Evolutionary conservation across 495 filamentous ascomycete genomes (phyloP).

Genomic region (Corynascus novoguineensis): DNA sequence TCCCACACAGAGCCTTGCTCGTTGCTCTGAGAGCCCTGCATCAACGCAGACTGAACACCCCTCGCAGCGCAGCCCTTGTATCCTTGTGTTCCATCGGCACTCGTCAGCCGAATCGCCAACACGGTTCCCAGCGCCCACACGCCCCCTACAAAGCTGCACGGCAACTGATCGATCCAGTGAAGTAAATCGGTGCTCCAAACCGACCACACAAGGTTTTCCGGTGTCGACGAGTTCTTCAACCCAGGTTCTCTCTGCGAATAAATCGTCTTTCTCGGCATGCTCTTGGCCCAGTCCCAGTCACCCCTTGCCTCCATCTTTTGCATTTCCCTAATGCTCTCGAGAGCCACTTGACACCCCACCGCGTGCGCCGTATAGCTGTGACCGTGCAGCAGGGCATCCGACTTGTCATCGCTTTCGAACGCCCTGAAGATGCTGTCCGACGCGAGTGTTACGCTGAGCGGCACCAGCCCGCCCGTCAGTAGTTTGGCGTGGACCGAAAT

Average conservation of each 20-base stretch:
- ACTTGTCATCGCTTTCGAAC: conserved; percentile 61
- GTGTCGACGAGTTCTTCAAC: not conserved
- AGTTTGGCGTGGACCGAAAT: conserved; percentile 74
- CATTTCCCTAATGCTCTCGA: conserved; percentile 53
- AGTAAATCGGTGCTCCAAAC: conserved; percentile 59
- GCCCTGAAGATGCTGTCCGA: conserved; percentile 66
- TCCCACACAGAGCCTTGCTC: conserved; percentile 1
- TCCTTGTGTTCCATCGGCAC: conserved; percentile 37
- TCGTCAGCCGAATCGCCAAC: conserved; percentile 58
- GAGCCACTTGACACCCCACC: conserved; percentile 66
- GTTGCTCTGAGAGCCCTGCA: conserved; percentile 17
- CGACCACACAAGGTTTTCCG: conserved; percentile 52
- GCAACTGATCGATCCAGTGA: conserved; percentile 32
- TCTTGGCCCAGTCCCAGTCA: conserved; percentile 44
- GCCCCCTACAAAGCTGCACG: conserved; percentile 50
- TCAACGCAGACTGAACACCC: conserved; percentile 52
- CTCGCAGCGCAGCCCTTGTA: conserved; percentile 63
- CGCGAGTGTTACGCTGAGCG: conserved; percentile 63
- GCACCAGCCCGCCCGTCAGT: conserved; percentile 70
- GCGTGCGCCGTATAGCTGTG: conserved; percentile 80
- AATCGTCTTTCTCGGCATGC: not conserved
- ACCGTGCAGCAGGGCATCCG: conserved; percentile 68
- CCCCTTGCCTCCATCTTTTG: conserved; percentile 47
- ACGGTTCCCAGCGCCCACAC: conserved; percentile 67
- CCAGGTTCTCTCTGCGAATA: not conserved